These are phyloP conservation scores for Glarea lozoyensis DNA, from an alignment of 495 filamentous ascomycete species.

Conservation along the genomic window DNA sequence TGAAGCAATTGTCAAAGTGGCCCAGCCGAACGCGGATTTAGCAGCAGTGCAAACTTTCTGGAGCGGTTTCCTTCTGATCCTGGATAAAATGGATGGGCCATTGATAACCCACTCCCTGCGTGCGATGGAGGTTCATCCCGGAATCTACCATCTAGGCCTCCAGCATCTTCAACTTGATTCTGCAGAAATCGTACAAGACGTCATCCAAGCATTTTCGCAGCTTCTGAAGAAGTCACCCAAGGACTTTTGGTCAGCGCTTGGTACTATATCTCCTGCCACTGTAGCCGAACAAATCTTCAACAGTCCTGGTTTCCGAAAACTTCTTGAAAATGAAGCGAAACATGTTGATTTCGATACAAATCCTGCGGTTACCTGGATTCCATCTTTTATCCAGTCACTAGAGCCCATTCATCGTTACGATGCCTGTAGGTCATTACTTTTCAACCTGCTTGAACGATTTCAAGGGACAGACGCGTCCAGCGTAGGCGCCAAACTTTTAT, in stretches of 20 bases:
- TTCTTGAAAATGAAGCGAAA: slow-evolving; percentile 48
- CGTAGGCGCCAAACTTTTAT: slow-evolving; percentile 27
- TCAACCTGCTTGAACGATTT: slow-evolving; percentile 59
- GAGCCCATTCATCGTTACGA: slow-evolving; percentile 59
- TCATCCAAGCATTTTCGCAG: slow-evolving; percentile 54
- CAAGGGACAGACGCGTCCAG: slow-evolving; percentile 41
- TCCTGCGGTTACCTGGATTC: slow-evolving; percentile 52
- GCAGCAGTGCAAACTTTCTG: slow-evolving; percentile 56
- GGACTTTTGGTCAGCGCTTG: slow-evolving; percentile 82
- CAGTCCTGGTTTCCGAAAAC: slow-evolving; percentile 54
- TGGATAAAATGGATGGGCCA: slow-evolving; percentile 60
- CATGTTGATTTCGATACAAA: slow-evolving; percentile 52
- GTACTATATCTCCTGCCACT: slow-evolving; percentile 61
- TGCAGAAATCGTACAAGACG: slow-evolving; percentile 44
- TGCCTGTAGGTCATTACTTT: slow-evolving; percentile 59
- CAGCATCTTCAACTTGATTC: slow-evolving; percentile 61
- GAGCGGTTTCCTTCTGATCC: slow-evolving; percentile 61
- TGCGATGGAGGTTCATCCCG: slow-evolving; percentile 59
- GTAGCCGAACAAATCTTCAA: slow-evolving; percentile 70
- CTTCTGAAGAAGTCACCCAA: slow-evolving; percentile 64
- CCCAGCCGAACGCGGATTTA: slow-evolving; percentile 31
- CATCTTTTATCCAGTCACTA: slow-evolving; percentile 66
- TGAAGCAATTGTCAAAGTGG: slow-evolving; percentile 29
- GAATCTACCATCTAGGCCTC: slow-evolving; percentile 66
- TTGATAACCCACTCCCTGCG: slow-evolving; percentile 70